phyloP scores from a whole-genome alignment of 345 rosid genomes.

The Acer saccharum region DNA sequence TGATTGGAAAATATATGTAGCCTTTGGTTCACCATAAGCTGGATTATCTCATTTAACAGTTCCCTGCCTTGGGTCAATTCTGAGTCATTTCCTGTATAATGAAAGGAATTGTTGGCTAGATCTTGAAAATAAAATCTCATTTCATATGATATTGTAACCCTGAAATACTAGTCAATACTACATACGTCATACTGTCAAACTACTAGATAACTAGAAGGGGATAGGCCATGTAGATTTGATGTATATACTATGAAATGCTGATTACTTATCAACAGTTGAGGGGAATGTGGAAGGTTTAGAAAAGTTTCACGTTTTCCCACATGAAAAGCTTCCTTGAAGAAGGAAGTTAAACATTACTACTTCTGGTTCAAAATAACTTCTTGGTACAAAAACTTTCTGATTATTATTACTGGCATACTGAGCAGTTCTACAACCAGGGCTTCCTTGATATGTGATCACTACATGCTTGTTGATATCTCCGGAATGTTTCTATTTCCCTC shows the following conservation, averaged over 20 bases:
- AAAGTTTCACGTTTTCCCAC: background rate
- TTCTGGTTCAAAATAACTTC: background rate
- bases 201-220: background rate
- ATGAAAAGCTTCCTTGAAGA: background rate
- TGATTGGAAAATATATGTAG: background rate
- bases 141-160: background rate
- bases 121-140: background rate
- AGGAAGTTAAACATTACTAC: background rate
- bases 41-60: conserved; percentile 4
- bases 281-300: background rate
- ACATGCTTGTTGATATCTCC: background rate
- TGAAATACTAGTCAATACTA: background rate
- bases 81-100: background rate
- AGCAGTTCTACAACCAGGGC: background rate
- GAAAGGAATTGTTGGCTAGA: background rate
- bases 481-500: background rate
- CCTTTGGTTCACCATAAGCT: background rate
- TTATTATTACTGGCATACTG: background rate
- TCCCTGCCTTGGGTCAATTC: conserved; percentile 1
- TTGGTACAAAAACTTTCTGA: background rate
- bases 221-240: background rate
- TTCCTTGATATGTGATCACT: background rate
- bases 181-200: background rate
- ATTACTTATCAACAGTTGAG: background rate
- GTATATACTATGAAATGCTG: background rate